Evolutionary conservation across 1,284 basidiomycete species (phyloP), one percentile per base, ranked within the genome.

Genomic region (Ganoderma lucidum): DNA sequence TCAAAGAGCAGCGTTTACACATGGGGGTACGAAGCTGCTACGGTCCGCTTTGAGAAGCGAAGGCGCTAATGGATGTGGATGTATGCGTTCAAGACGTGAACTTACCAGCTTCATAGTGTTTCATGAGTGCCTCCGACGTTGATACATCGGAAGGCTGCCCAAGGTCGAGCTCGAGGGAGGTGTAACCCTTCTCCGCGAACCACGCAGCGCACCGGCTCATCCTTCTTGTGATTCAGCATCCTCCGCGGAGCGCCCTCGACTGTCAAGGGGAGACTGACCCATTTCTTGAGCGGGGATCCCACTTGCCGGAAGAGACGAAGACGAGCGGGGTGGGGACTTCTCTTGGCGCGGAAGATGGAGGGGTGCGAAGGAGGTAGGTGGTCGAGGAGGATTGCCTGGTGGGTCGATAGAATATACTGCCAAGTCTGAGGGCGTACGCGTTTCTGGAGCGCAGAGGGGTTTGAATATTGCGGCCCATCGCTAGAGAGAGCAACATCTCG

Each of bases 151-250:
- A 73, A 0, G 81, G 81, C 28, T 80, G 78, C 30, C 79, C 76
- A 19, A 92, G 79, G 72, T 90, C 86, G 9, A 84, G 83, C 73
- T 90, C 85, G 48, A 91, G 76, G 64, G 86, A 87, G 0, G 87
- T 90, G 76, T 88, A 91, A 1, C 90, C 89, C 63, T 86, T 83
- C 73, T 87, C 82, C 17, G 87, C 80, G 61, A 90, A 84, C 82
- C 86, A 84, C 12, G 83, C 82, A 0, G 85, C 82, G 45, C 85
- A 74, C 14, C 65, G 63, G 53, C 74, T 77, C 73, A 86, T 79
- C 51, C 85, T 87, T 12, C 35, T 66, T 2, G 51, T 30, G 14
- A 61, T 9, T 62, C 56, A 66, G 65, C 30, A 35, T 35, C 30
- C 30, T 23, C 14, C 45, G 4, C 35, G 56, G 9, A 19, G 6